phyloP scores from a whole-genome alignment of 176 grass and related monocot genomes.

The Paspalum vaginatum region DNA sequence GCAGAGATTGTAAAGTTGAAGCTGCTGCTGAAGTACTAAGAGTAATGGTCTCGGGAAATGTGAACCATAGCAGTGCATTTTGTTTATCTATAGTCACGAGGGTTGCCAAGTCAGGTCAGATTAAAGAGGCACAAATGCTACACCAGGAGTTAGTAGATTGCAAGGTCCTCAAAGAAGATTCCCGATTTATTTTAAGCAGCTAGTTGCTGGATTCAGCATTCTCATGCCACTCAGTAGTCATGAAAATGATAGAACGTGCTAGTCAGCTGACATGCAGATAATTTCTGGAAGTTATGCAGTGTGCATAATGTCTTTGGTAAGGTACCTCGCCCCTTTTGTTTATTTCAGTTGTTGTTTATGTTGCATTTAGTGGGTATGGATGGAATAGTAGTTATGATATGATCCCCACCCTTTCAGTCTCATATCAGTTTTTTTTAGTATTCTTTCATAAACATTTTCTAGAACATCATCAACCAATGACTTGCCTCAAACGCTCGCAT shows the following conservation, averaged over 20 bases:
- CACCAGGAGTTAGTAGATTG: conserved; percentile 46
- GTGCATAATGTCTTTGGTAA: not conserved
- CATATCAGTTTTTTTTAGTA: not conserved
- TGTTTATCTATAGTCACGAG: conserved; percentile 59
- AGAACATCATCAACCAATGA: not conserved
- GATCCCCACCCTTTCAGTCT: not conserved
- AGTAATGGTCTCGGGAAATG: conserved; percentile 54
- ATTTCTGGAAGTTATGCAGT: conserved; percentile 27
- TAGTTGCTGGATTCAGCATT: conserved; percentile 25
- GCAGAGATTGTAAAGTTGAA: conserved; percentile 59
- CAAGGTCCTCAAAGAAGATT: conserved; percentile 56
- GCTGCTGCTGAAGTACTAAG: conserved; percentile 56
- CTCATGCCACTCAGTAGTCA: conserved; percentile 11
- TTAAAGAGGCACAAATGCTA: conserved; percentile 56
- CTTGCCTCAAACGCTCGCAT: not conserved
- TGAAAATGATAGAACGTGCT: not conserved
- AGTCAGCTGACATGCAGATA: conserved; percentile 27
- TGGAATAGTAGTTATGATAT: conserved; percentile 11
- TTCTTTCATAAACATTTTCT: conserved; percentile 27
- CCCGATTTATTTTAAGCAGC: conserved; percentile 26
- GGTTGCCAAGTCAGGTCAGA: conserved; percentile 55
- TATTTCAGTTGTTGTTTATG: conserved; percentile 13
- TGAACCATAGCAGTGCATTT: conserved; percentile 42
- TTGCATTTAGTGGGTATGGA: not conserved
- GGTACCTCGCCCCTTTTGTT: conserved; percentile 13